phyloP scores from a whole-genome alignment of 768 basidiomycete genomes.

The Rhizopogon rudus region DNA sequence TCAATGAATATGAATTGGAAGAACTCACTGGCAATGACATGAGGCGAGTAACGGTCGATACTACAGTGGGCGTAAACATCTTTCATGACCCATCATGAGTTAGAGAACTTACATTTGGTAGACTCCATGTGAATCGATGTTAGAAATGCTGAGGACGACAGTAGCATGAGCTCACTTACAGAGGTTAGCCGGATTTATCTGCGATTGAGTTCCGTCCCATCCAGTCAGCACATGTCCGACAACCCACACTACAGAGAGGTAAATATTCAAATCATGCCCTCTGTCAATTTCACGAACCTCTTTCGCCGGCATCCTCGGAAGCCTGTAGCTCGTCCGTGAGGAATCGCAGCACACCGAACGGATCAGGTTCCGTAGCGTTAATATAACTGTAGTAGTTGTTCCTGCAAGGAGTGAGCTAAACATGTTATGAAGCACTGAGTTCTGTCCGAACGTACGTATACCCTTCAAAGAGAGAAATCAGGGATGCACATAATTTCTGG shows the following conservation, averaged over 20 bases:
- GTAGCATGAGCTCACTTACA: conserved; percentile 25
- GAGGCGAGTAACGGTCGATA: conserved; percentile 42
- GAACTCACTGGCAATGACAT: conserved; percentile 39
- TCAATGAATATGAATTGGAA: not conserved
- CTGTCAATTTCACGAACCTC: conserved; percentile 24
- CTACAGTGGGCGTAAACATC: conserved; percentile 13
- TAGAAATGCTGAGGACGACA: not conserved
- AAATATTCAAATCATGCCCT: not conserved
- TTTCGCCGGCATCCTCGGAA: conserved; percentile 44
- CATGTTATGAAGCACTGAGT: not conserved
- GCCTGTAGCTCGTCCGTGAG: conserved; percentile 48
- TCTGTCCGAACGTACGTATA: conserved; percentile 22
- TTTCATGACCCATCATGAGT: not conserved
- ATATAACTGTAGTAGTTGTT: conserved; percentile 46
- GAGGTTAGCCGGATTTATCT: conserved; percentile 39
- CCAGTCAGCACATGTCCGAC: conserved; percentile 46
- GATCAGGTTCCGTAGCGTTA: conserved; percentile 40
- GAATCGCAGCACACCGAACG: conserved; percentile 45
- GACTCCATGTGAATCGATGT: conserved; percentile 22
- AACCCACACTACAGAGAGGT: conserved; percentile 35
- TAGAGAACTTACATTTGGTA: conserved; percentile 37
- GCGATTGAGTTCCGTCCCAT: conserved; percentile 38
- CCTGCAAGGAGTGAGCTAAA: conserved; percentile 10
- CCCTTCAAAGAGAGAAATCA: conserved; percentile 16
- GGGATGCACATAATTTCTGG: not conserved